Evolutionary conservation across 2,329 filamentous ascomycete species (phyloP), one percentile per base, ranked within the genome.

Genomic region (Pyrenochaeta sp.): DNA sequence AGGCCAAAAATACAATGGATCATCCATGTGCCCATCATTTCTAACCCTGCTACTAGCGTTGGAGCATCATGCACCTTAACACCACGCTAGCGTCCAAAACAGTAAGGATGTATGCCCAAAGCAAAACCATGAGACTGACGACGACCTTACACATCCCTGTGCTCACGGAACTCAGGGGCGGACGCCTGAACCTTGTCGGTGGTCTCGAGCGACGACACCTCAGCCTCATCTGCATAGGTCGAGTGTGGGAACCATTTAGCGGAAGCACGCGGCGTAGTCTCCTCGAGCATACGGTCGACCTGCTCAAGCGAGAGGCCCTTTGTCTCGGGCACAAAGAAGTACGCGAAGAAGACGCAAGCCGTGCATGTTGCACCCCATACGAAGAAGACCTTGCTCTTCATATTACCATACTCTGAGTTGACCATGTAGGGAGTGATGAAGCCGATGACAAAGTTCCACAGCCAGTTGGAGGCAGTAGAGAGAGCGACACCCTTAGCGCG

Each of bases 401-500:
- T 81, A 63, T 91, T 85, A 14, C 87, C 87, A 40, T 89, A 86
- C 4, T 87, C 87, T 32, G 59, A 46, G 0, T 74, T 64, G 17
- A 92, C 88, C 81, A 96, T 85, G 72, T 90, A 95, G 0, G 92
- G 91, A 0, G 89, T 92, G 43, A 71, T 64, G 49, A 69, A 68
- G 29, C 68, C 63, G 45, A 75, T 75, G 75, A 82, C 78, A 76
- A 88, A 91, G 81, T 92, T 95, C 91, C 91, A 95, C 59, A 95
- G 84, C 91, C 91, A 96, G 85, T 96, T 96, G 73, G 88, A 92
- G 56, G 92, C 90, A 7, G 92, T 96, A 35, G 91, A 93, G 39
- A 96, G 84, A 67, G 85, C 91, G 55, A 96, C 91, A 80, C 92
- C 92, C 64, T 91, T 90, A 35, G 92, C 90, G 69, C 92, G 90